Conservation (phyloP, 768 basidiomycete species). For the Pleurotus djamor region DNA sequence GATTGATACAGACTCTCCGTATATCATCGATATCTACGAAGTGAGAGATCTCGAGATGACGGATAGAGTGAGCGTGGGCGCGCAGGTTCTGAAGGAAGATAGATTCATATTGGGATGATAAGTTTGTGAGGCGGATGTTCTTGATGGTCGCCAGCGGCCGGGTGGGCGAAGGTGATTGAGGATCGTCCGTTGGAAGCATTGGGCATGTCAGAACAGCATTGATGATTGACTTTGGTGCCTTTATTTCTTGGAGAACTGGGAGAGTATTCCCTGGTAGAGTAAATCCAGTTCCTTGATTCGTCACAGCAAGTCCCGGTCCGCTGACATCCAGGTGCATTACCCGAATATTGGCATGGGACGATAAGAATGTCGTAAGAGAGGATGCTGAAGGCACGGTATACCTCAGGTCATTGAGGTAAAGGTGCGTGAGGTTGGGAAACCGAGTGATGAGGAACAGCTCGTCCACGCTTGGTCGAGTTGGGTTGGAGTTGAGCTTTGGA, state of each 20-base stretch:
- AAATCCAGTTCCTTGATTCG: conserved; percentile 19
- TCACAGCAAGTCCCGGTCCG: conserved; percentile 14
- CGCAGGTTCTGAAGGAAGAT: conserved; percentile 43
- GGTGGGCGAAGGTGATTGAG: conserved; percentile 16
- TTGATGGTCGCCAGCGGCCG: conserved; percentile 57
- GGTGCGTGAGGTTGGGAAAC: conserved; percentile 49
- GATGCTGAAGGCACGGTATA: not conserved
- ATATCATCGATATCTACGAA: conserved; percentile 67
- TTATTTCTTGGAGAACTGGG: conserved; percentile 44
- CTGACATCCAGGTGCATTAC: conserved; percentile 51
- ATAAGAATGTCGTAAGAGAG: conserved; percentile 34
- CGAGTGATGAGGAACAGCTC: conserved; percentile 56
- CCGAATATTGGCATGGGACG: conserved; percentile 51
- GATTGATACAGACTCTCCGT: conserved; percentile 40
- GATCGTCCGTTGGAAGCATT: not conserved
- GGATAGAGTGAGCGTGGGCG: conserved; percentile 28
- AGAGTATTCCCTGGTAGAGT: conserved; percentile 32
- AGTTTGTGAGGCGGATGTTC: conserved; percentile 43
- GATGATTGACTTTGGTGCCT: conserved; percentile 43
- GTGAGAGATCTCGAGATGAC: conserved; percentile 49
- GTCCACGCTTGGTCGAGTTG: conserved; percentile 42
- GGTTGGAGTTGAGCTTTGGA: conserved; percentile 24
- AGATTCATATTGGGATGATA: conserved; percentile 19
- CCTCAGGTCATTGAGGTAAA: conserved; percentile 53
- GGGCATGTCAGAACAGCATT: conserved; percentile 50